Evolutionary conservation across 2,329 filamentous ascomycete genomes (phyloP), one percentile per base, ranked within the genome.

Genomic region (Leptographium flavum): DNA sequence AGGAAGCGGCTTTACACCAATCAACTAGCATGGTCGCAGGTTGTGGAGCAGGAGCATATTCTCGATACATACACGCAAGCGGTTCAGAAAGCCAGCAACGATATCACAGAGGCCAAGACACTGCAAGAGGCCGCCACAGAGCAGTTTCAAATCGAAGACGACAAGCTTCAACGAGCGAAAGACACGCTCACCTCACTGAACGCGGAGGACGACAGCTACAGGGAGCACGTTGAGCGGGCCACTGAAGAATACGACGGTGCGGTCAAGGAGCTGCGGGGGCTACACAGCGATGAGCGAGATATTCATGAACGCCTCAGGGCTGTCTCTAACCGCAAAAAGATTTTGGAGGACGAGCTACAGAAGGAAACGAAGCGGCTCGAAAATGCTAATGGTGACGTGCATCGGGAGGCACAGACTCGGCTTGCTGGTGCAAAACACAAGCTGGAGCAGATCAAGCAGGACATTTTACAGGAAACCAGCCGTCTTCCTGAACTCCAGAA

Each of bases 1-100:
- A 76, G 76, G 47, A 70, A 78, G 39, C 69, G 69, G 30, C 68
- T 74, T 22, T 67, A 83, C 38, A 65, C 70, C 37, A 69, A 73
- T 17, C 82, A 93, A 63, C 68, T 86, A 50, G 80, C 83, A n/a
- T 98, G 92, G 92, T 75, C 79, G 22, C 85, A 93, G 56, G 87
- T 96, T 1, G 74, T 79, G 41, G 79, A 86, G 46, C 73, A 84
- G 59, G 90, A 96, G 60, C 64, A 60, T 31, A 56, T 63, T 3
- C 56, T 80, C 0, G 58, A 52, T 21, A 53, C 55, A 8, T 54
- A 60, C 4, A 59, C 67, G 35, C 54, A 61, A 14, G 58, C 56
- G 4, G 55, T 73, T 14, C 56, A 54, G 4, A 52, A 61, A 9
- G 56, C 56, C 14, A 62, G 72, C 17, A 57, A 58, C 19, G 58